Base-by-base conservation (phyloP, 2,329 filamentous ascomycete genomes). In the Claviceps maximensis region DNA sequence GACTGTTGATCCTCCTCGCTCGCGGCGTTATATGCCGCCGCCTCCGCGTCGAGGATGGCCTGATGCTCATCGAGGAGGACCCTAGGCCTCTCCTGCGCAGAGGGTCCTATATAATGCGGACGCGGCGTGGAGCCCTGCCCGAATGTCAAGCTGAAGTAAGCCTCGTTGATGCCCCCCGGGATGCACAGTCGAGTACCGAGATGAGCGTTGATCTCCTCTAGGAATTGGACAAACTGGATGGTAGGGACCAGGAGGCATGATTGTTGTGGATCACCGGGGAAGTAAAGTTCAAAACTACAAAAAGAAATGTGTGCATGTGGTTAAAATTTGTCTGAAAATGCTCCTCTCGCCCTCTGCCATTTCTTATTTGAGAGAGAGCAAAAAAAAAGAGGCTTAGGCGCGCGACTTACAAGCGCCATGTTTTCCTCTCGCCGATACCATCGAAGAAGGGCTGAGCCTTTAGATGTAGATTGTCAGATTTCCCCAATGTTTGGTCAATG, bases 361-460 rank as follows among this genome's bases (percentile, higher is more conserved):
- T 13, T 21, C 13, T 44, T 44, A 12, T 6, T 13, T 21, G 41
- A 7, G 25, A 29, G 2, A 12, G 17, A 38, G 33, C 19, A 19
- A 13, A 27, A n/a, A n/a, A n/a, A n/a, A n/a, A n/a, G n/a, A n/a
- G n/a, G 15, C 36, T 49, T n/a, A n/a, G n/a, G n/a, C 47, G 17
- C 29, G 10, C 5, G 36, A 52, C 83, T 75, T 73, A 93, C 87
- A 95, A 70, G 57, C 91, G 82, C 89, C 89, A 95, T 12, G 71
- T 62, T 54, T 80, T 75, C 2, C 71, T 67, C 60, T 77, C 79
- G 57, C 86, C 72, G 49, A 87, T 76, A 3, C 64, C 61, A 36
- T 78, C 71, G 59, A 87, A 88, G 65, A 78, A 76, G 0, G 70
- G 68, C 23, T 58, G 60, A 4, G 67, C 69, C 74, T 76, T 25